phyloP scores from a whole-genome alignment of 192 early-diverging fungal genomes.

The Coemansia pectinata region DNA sequence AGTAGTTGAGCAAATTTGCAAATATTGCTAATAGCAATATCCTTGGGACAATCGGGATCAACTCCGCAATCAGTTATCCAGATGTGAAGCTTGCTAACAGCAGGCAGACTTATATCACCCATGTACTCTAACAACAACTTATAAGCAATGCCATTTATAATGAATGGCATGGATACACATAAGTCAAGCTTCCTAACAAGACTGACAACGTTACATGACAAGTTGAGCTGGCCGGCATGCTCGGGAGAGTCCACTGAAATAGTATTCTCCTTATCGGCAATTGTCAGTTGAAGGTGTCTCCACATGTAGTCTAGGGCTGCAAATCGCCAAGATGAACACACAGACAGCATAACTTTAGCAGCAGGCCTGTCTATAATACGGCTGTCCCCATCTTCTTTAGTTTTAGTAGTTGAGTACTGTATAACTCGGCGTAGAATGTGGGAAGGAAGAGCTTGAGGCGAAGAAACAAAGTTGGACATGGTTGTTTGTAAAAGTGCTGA shows the following conservation, averaged over 20 bases:
- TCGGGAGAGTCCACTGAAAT: background rate
- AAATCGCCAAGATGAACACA: background rate
- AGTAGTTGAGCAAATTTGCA: background rate
- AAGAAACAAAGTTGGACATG: too few relatives aligned
- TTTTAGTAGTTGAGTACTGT: too few relatives aligned
- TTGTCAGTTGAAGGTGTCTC: background rate
- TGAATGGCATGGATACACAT: background rate
- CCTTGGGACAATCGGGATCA: background rate
- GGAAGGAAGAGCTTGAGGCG: too few relatives aligned
- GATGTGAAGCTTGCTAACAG: background rate
- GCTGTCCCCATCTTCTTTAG: too few relatives aligned
- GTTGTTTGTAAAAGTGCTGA: too few relatives aligned
- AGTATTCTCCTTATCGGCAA: background rate
- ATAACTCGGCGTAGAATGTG: too few relatives aligned
- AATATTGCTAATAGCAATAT: background rate
- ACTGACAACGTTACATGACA: background rate
- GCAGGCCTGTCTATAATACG: too few relatives aligned
- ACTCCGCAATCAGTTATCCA: background rate
- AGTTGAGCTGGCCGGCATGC: background rate
- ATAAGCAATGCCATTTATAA: background rate
- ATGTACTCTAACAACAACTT: background rate
- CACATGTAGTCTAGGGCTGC: background rate
- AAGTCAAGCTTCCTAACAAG: background rate
- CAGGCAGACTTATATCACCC: background rate
- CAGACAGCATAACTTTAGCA: too few relatives aligned